Evolutionary conservation across 2,329 filamentous ascomycete species (phyloP).

Genomic region (Botryosphaeria dothidea): DNA sequence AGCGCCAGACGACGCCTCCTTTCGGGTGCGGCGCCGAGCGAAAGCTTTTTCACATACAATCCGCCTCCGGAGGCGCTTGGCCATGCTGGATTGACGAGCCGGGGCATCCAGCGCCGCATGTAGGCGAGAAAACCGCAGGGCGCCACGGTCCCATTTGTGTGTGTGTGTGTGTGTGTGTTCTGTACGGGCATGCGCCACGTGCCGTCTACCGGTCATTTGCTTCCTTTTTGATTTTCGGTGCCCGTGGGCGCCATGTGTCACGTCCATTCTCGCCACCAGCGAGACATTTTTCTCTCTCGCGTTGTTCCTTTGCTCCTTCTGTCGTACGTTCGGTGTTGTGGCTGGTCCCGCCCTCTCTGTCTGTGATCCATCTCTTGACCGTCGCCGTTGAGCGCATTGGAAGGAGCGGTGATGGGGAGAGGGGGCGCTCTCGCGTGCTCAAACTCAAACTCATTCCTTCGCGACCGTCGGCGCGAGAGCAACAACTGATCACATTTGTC

Average conservation of each 20-base stretch:
- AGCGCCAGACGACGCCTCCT: neutral
- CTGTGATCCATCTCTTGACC: no score
- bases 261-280: neutral
- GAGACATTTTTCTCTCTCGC: neutral
- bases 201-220: neutral
- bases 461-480: neutral
- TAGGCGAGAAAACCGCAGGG: neutral
- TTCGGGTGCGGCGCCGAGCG: slow-evolving; percentile 2
- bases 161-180: no score
- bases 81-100: neutral
- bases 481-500: neutral
- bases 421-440: neutral
- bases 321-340: neutral
- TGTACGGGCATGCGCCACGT: neutral
- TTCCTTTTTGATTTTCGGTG: neutral
- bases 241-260: neutral
- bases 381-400: neutral
- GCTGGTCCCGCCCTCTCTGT: no score
- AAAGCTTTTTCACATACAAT: neutral
- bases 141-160: no score
- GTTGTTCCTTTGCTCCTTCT: neutral
- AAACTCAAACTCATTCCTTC: neutral
- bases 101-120: neutral
- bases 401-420: neutral
- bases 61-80: neutral